Evolutionary conservation across 1,139 yeast species (phyloP).

Genomic region (Suhomyces maxii): DNA sequence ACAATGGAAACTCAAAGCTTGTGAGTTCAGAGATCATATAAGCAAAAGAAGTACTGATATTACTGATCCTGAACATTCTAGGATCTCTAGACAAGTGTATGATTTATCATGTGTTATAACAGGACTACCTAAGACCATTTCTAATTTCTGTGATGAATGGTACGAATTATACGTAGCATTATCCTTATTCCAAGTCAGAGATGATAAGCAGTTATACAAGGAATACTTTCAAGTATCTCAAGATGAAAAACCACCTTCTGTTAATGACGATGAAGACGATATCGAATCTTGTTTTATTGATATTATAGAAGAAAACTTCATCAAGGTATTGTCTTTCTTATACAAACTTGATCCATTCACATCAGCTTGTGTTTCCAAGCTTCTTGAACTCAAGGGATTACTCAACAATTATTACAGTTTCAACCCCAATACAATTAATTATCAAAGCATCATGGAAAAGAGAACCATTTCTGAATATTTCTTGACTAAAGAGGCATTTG

Average conservation of each 20-base stretch:
- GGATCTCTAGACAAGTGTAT: slow-evolving; percentile 40
- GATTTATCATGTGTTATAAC: slow-evolving; percentile 48
- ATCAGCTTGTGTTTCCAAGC: slow-evolving; percentile 63
- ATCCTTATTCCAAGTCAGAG: slow-evolving; percentile 58
- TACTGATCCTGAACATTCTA: slow-evolving; percentile 18
- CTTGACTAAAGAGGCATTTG: slow-evolving; percentile 59
- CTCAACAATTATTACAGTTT: slow-evolving; percentile 47
- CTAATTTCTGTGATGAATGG: slow-evolving; percentile 58
- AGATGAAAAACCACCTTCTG: slow-evolving; percentile 35
- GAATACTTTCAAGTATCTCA: slow-evolving; percentile 38
- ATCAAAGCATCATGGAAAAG: slow-evolving; percentile 18
- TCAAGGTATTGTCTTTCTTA: slow-evolving; percentile 60
- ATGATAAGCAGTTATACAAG: slow-evolving; percentile 32
- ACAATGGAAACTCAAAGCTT: slow-evolving; percentile 52
- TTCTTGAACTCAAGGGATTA: slow-evolving; percentile 66
- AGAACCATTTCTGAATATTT: slow-evolving; percentile 61
- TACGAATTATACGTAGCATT: slow-evolving; percentile 68
- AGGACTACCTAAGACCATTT: slow-evolving; percentile 56
- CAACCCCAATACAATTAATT: slow-evolving; percentile 14
- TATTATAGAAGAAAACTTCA: slow-evolving; percentile 56
- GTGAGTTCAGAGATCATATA: slow-evolving; percentile 46
- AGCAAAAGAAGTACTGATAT: slow-evolving; percentile 23
- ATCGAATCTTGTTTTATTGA: slow-evolving; percentile 63
- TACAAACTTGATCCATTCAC: slow-evolving; percentile 66
- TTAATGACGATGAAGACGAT: slow-evolving; percentile 21